Evolutionary conservation across 805 yeast species (phyloP).

Genomic region (Ogataea methylovora): DNA sequence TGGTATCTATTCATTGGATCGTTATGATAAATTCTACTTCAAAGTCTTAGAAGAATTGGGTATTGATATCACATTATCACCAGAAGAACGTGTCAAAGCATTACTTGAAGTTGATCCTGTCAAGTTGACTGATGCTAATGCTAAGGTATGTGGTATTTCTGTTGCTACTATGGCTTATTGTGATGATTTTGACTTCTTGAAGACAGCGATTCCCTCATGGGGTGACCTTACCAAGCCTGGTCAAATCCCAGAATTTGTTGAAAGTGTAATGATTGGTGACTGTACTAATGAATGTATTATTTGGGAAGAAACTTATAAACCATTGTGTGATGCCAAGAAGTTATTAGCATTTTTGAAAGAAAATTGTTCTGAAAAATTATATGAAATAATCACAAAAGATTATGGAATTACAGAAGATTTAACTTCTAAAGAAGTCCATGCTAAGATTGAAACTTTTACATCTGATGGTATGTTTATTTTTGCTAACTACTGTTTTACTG

Average conservation of each 20-base stretch:
- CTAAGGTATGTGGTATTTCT: slow-evolving; percentile 4
- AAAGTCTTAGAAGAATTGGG: slow-evolving; percentile 8
- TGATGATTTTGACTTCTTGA: slow-evolving; percentile 2
- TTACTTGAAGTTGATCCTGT: slow-evolving; percentile 4
- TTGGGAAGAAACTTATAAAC: slow-evolving; percentile 6
- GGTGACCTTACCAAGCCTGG: slow-evolving; percentile 2
- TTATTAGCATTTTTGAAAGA: slow-evolving; percentile 1
- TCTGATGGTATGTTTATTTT: no score
- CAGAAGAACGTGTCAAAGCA: slow-evolving; percentile 2
- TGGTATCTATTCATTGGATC: slow-evolving; percentile 8
- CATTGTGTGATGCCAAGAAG: slow-evolving; percentile 1
- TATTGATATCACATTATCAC: slow-evolving; percentile 3
- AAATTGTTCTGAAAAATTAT: slow-evolving; percentile 1
- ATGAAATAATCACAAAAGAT: slow-evolving; percentile 2
- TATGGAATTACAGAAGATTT: not conserved
- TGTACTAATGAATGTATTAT: slow-evolving; percentile 6
- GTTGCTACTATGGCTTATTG: slow-evolving; percentile 8
- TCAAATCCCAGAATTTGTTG: slow-evolving; percentile 6
- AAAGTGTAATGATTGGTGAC: slow-evolving; percentile 6
- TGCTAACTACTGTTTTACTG: no score
- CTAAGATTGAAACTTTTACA: no score
- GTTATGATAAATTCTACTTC: slow-evolving; percentile 8
- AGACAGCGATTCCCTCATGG: slow-evolving; percentile 7
- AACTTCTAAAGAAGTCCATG: not conserved
- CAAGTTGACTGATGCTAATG: slow-evolving; percentile 5